Evolutionary conservation across 2,329 filamentous ascomycete genomes (phyloP).

Genomic region (Aspergillus sp.): DNA sequence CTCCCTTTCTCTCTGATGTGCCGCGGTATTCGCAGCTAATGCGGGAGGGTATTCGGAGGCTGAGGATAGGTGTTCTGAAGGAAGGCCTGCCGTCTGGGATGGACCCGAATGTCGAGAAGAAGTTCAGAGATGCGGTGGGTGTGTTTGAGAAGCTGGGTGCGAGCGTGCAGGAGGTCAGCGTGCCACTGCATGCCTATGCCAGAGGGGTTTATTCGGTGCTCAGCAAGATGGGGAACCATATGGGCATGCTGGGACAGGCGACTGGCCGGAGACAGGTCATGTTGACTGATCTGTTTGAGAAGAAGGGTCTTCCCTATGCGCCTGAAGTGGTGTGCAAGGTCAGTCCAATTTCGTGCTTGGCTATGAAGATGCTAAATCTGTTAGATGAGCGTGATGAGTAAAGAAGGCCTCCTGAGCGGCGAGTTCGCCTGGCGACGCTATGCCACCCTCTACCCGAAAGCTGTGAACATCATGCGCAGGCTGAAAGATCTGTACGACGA

Average conservation of each 20-base stretch:
- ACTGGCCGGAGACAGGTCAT: neutral
- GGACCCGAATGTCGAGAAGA: neutral
- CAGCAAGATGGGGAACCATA: slow-evolving; percentile 29
- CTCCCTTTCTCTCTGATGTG: neutral
- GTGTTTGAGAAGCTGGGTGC: neutral
- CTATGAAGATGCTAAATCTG: too few species aligned
- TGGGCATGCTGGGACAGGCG: slow-evolving; percentile 26
- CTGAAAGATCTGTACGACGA: slow-evolving; percentile 34
- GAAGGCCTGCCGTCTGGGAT: neutral
- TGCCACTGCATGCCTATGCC: slow-evolving; percentile 7
- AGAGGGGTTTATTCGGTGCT: slow-evolving; percentile 14
- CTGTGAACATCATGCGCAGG: slow-evolving; percentile 35
- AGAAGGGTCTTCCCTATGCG: neutral
- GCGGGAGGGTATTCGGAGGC: neutral
- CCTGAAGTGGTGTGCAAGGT: neutral
- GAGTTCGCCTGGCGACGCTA: slow-evolving; percentile 31
- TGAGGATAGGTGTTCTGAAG: neutral
- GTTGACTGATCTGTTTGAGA: neutral
- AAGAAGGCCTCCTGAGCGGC: slow-evolving; percentile 28
- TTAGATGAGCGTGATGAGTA: neutral
- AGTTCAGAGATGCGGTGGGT: neutral
- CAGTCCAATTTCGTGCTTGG: neutral
- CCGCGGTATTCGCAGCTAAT: neutral
- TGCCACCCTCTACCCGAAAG: slow-evolving; percentile 34
- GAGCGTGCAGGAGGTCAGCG: slow-evolving; percentile 23